Percentiles rank a stretch among this genome's conserved stretches.
These are phyloP conservation scores for Laguncularia racemosa DNA, from an alignment of 345 rosid species.

Conservation along the genomic window DNA sequence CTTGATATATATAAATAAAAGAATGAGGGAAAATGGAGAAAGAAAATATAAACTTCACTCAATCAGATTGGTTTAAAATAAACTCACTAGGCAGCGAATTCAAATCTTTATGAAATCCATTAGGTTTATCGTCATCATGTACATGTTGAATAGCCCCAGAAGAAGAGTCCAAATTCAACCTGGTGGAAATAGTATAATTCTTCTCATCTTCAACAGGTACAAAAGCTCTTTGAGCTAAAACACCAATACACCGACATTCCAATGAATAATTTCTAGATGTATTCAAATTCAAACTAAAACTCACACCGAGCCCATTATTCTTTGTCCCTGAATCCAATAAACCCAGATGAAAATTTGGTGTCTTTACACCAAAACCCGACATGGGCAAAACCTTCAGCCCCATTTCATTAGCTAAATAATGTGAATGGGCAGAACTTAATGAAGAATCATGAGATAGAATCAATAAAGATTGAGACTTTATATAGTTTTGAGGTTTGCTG, in stretches of 20 bases:
- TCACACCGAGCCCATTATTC: conserved; percentile 28
- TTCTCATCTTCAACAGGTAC: conserved; percentile 58
- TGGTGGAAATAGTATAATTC: conserved; percentile 18
- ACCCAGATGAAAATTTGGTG: conserved; percentile 24
- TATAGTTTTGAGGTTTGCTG: no score
- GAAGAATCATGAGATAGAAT: conserved; percentile 4
- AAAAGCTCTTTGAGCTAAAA: conserved; percentile 35
- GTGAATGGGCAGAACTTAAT: not conserved
- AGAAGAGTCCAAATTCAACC: conserved; percentile 32
- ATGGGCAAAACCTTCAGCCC: conserved; percentile 48
- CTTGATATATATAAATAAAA: not conserved
- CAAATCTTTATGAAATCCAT: conserved; percentile 57
- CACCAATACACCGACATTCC: conserved; percentile 39
- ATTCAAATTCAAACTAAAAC: conserved; percentile 17
- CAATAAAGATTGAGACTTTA: no score
- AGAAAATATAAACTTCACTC: not conserved
- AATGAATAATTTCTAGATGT: conserved; percentile 18
- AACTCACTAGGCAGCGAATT: conserved; percentile 84
- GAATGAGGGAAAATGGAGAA: no score
- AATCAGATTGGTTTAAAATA: not conserved
- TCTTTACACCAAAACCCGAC: conserved; percentile 39
- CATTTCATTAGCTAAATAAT: conserved; percentile 21
- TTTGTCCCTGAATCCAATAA: conserved; percentile 21
- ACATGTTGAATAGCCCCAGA: conserved; percentile 30
- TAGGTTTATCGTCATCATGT: conserved; percentile 25